A percentile compares a stretch with the other conserved stretches of the same genome.
phyloP scores from a whole-genome alignment of 306 rosid genomes.

The Purshia tridentata region DNA sequence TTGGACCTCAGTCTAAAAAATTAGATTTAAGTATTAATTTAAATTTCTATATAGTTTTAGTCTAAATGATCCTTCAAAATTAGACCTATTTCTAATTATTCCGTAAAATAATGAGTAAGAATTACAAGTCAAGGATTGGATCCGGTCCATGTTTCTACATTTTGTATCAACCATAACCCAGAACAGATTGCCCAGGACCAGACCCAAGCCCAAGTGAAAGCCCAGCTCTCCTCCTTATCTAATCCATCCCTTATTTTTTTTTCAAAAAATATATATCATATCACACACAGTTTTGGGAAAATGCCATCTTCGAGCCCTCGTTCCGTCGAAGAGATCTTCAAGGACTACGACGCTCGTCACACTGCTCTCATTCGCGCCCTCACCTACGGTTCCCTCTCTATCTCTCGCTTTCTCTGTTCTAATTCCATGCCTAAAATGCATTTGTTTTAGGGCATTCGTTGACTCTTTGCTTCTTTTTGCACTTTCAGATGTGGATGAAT shows the following conservation, averaged over 20 bases:
- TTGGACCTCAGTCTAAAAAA: too few species aligned
- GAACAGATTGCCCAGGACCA: background rate
- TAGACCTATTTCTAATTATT: too few species aligned
- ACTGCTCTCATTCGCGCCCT: constrained; percentile 53
- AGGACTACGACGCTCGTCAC: constrained; percentile 59
- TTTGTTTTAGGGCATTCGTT: background rate
- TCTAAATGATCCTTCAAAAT: too few species aligned
- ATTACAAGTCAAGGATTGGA: too few species aligned
- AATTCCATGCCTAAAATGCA: background rate
- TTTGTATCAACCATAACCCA: too few species aligned
- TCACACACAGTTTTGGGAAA: constrained; percentile 1
- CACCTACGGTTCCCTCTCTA: constrained; percentile 42
- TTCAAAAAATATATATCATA: background rate
- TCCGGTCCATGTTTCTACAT: too few species aligned
- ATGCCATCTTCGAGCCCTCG: constrained; percentile 42
- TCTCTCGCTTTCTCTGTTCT: constrained; percentile 13
- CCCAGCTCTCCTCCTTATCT: constrained; percentile 8
- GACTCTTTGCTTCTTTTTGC: constrained; percentile 15
- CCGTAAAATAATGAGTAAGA: too few species aligned
- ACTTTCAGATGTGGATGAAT: constrained; percentile 46
- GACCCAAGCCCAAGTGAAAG: background rate
- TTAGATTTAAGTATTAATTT: too few species aligned
- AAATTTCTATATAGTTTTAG: too few species aligned
- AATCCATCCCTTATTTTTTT: background rate
- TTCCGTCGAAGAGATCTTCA: constrained; percentile 62